Evolutionary conservation across 176 grass and related monocot genomes (phyloP), one percentile per base, ranked within the genome.

Genomic region (Ananas comosus): DNA sequence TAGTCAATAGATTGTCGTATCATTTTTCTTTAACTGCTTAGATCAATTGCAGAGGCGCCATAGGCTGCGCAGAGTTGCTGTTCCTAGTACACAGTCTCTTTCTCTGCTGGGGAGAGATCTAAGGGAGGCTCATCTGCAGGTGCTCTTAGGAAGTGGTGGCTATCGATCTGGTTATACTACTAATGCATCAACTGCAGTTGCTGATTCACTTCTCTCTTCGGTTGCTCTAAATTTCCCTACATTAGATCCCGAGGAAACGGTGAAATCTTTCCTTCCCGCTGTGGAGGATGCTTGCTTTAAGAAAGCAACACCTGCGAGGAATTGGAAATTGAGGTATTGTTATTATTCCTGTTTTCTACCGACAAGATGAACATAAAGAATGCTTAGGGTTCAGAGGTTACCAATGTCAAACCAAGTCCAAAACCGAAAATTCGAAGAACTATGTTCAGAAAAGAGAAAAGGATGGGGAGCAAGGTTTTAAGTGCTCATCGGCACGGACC

Each of bases 171-270:
- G 71, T 51, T 1, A 42, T 42, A 69, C 25, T 51, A 67, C 71
- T 19, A 75, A 71, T 74, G 18, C 70, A 71, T 81, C 79, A 50
- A 71, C 58, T 64, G 64, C 75, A 53, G 61, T 78, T 13, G 64
- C 74, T 68, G 79, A 82, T 79, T 86, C 79, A 71, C 51, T 86
- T 22, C 74, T 86, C 48, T 82, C 84, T 12, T 86, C 79, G 0
- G 51, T 86, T 17, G 79, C 74, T 61, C 50, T 86, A 68, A 82
- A 82, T 72, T 50, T 79, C 18, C 81, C 84, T 75, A 51, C 84
- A 64, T 49, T 67, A 23, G 79, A 86, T 71, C 50, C 48, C n/a
- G 79, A 86, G 47, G 70, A 82, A 66, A 56, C 66, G n/a, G 28
- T 53, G 23, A 78, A 79, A 63, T 75, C 63, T 68, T 82, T 66